These are phyloP conservation scores for Aspergillus thermomutatus DNA, from an alignment of 2,329 filamentous ascomycete species.

Conservation along the genomic window DNA sequence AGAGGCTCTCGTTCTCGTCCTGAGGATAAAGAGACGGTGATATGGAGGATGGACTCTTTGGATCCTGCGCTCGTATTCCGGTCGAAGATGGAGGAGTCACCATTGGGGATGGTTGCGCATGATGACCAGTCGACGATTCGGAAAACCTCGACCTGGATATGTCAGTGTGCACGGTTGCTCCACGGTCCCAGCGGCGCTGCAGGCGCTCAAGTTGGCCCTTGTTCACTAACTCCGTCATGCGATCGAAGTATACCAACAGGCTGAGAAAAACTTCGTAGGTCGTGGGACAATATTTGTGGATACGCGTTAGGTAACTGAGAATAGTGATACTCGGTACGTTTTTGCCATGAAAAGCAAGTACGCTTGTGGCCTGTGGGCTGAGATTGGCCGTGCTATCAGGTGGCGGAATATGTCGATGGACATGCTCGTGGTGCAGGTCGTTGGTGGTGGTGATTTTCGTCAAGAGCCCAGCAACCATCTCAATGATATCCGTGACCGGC, in stretches of 20 bases:
- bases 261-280: slow-evolving; percentile 98
- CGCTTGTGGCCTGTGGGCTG: slow-evolving; percentile 64
- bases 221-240: slow-evolving; percentile 97
- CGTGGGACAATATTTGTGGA: slow-evolving; percentile 98
- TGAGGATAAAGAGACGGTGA: slow-evolving; percentile 35
- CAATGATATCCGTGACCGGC: slow-evolving; percentile 95
- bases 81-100: slow-evolving; percentile 38
- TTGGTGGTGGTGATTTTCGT: slow-evolving; percentile 98
- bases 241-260: slow-evolving; percentile 93
- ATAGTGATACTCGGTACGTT: slow-evolving; percentile 98
- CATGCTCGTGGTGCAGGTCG: slow-evolving; percentile 85
- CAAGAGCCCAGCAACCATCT: slow-evolving; percentile 94
- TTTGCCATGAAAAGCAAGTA: slow-evolving; percentile 95
- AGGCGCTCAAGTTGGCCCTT: slow-evolving; percentile 68
- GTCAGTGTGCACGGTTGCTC: slow-evolving; percentile 13
- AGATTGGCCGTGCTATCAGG: slow-evolving; percentile 58
- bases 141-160: slow-evolving; percentile 17
- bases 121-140: slow-evolving; percentile 16
- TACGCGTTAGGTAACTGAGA: slow-evolving; percentile 87
- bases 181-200: slow-evolving; percentile 23
- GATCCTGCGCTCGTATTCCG: slow-evolving; percentile 33
- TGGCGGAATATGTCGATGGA: slow-evolving; percentile 70
- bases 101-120: slow-evolving; percentile 25
- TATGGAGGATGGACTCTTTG: slow-evolving; percentile 28
- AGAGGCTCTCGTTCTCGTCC: slow-evolving; percentile 52